Evolutionary conservation across 805 yeast genomes (phyloP).

Genomic region (Starmerella apis): DNA sequence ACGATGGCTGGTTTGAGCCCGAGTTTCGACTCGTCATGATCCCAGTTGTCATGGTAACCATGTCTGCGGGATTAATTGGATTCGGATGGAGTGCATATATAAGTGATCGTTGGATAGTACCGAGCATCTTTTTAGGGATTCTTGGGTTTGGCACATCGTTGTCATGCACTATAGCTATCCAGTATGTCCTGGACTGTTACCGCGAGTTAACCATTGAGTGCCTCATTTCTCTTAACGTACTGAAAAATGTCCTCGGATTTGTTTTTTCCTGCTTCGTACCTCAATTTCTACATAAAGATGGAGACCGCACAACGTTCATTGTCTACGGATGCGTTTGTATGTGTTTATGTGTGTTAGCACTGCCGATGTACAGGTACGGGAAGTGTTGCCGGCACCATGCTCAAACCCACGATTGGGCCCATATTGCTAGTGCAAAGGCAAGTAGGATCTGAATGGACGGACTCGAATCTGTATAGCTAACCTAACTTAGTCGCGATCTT

Average conservation of each 20-base stretch:
- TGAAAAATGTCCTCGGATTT: not conserved
- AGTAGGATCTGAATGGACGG: not conserved
- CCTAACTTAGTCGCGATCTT: too few species aligned
- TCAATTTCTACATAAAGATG: not conserved
- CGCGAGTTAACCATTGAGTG: conserved; percentile 2
- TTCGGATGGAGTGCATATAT: conserved; percentile 1
- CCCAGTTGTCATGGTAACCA: not conserved
- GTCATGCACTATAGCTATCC: not conserved
- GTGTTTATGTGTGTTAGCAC: not conserved
- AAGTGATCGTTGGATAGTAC: not conserved
- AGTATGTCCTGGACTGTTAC: not conserved
- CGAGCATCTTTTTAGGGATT: not conserved
- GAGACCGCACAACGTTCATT: not conserved
- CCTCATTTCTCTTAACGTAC: not conserved
- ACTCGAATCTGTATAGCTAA: not conserved
- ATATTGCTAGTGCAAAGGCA: not conserved
- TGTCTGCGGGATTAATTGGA: not conserved
- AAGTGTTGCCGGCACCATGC: not conserved
- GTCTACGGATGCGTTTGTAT: not conserved
- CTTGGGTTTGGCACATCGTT: conserved; percentile 4
- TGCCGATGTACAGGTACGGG: conserved; percentile 1
- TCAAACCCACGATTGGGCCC: not conserved
- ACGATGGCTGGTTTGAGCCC: conserved; percentile 4
- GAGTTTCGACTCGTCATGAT: conserved; percentile 6
- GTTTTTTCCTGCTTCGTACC: conserved; percentile 6